Evolutionary conservation across 805 yeast species (phyloP).

Genomic region (Jamesozyma jinghongensis): DNA sequence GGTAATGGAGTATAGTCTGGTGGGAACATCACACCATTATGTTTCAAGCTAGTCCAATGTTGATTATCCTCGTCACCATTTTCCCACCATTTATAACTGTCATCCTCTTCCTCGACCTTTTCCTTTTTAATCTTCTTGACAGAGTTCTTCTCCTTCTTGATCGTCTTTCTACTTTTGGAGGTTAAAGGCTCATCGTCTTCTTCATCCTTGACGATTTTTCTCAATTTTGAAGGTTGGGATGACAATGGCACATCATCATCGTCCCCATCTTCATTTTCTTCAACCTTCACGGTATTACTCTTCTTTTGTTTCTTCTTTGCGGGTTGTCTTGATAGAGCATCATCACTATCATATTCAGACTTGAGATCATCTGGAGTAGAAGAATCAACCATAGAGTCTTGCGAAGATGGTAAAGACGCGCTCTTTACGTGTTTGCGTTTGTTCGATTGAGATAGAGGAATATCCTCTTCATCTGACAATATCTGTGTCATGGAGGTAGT

Average conservation of each 20-base stretch:
- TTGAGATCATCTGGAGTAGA: neutral
- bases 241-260: constrained; percentile 5
- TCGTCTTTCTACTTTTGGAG: constrained; percentile 4
- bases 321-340: constrained; percentile 13
- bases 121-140: constrained; percentile 11
- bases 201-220: neutral
- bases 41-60: constrained; percentile 78
- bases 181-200: neutral
- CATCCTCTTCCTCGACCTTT: constrained; percentile 38
- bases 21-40: constrained; percentile 88
- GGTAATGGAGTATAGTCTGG: constrained; percentile 89
- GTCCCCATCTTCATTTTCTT: constrained; percentile 6
- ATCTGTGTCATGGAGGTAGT: neutral
- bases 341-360: constrained; percentile 21
- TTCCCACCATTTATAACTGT: constrained; percentile 79
- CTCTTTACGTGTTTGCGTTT: neutral
- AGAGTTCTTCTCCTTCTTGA: constrained; percentile 6
- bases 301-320: constrained; percentile 8
- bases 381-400: neutral
- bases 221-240: constrained; percentile 2
- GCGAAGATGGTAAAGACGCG: neutral
- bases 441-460: constrained; percentile 3
- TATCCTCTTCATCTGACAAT: constrained; percentile 2
- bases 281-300: constrained; percentile 1
- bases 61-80: constrained; percentile 62